Evolutionary conservation across 129 eudicot species (phyloP).

Genomic region (Escallonia rubra): DNA sequence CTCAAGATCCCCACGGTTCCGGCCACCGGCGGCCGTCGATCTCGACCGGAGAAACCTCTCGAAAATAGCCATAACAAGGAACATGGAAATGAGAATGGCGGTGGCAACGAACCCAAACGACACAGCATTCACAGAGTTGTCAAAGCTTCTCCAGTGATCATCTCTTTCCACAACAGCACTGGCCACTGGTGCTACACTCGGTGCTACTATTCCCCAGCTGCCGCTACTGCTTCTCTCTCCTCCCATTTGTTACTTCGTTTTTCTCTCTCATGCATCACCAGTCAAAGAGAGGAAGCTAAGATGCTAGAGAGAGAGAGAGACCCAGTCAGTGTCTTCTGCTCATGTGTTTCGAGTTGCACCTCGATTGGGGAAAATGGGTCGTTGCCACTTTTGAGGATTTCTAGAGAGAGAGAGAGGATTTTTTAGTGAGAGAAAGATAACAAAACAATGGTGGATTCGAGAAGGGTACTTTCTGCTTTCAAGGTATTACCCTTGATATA

Average conservation of each 20-base stretch:
- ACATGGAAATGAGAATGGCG: conserved; percentile 57
- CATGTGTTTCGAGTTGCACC: too few relatives aligned
- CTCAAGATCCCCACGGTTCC: conserved; percentile 21
- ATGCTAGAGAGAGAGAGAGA: neutral
- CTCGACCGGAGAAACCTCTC: conserved; percentile 52
- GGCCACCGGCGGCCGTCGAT: conserved; percentile 23
- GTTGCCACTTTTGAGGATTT: too few relatives aligned
- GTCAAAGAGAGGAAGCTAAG: neutral
- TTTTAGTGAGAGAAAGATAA: too few relatives aligned
- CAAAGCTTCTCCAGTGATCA: conserved; percentile 45
- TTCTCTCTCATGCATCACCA: neutral
- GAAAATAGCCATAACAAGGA: conserved; percentile 52
- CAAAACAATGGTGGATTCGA: too few relatives aligned
- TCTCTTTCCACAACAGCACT: conserved; percentile 22
- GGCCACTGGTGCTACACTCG: conserved; percentile 39
- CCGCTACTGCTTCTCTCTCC: conserved; percentile 7
- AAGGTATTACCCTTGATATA: too few relatives aligned
- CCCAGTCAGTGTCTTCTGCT: too few relatives aligned
- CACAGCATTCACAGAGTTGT: conserved; percentile 52
- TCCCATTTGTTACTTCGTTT: neutral
- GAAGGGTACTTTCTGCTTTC: too few relatives aligned
- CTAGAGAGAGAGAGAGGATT: too few relatives aligned
- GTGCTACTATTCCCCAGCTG: conserved; percentile 7
- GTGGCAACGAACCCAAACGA: conserved; percentile 64
- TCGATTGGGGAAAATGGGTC: too few relatives aligned